Percentiles rank a stretch among this genome's conserved stretches.
Conservation (phyloP, 2,329 filamentous ascomycete species). For the Xylariaceae sp. region DNA sequence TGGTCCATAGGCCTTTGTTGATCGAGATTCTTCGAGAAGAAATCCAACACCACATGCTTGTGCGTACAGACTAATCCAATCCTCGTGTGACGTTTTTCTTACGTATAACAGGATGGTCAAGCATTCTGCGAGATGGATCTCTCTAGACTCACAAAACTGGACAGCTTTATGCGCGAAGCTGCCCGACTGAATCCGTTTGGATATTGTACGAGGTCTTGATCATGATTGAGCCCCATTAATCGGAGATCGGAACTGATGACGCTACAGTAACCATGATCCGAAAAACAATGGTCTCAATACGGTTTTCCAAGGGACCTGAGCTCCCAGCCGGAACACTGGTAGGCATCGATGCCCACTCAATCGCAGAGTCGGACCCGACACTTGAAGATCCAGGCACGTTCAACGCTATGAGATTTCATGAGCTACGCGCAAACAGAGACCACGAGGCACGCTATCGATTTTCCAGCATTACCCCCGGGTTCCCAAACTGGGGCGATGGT, state of each 20-base stretch:
- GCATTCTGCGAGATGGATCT: too few relatives aligned
- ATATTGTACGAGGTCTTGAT: conserved; percentile 1
- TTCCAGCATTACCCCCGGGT: conserved; percentile 2
- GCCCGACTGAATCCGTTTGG: conserved; percentile 11
- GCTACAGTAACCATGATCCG: conserved; percentile 11
- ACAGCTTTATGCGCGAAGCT: conserved; percentile 14
- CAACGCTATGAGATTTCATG: conserved; percentile 8
- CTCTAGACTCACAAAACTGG: conserved; percentile 10
- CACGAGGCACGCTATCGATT: conserved; percentile 9
- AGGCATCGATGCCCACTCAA: conserved; percentile 7
- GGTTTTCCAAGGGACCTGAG: conserved; percentile 7
- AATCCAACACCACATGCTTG: conserved; percentile 7
- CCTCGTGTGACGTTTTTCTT: too few relatives aligned
- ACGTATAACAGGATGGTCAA: too few relatives aligned
- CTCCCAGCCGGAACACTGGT: conserved; percentile 11
- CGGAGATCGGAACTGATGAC: not conserved
- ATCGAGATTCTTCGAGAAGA: conserved; percentile 9
- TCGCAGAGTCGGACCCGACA: conserved; percentile 5
- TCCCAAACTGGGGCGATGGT: conserved; percentile 14
- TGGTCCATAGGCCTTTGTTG: conserved; percentile 2
- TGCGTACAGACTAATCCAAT: too few relatives aligned
- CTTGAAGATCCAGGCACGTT: conserved; percentile 9
- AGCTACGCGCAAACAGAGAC: conserved; percentile 6
- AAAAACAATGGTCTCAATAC: conserved; percentile 1
- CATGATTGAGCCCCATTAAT: not conserved